Base-by-base conservation (phyloP, 1,284 basidiomycete genomes). In the Cronartium quercuum region DNA sequence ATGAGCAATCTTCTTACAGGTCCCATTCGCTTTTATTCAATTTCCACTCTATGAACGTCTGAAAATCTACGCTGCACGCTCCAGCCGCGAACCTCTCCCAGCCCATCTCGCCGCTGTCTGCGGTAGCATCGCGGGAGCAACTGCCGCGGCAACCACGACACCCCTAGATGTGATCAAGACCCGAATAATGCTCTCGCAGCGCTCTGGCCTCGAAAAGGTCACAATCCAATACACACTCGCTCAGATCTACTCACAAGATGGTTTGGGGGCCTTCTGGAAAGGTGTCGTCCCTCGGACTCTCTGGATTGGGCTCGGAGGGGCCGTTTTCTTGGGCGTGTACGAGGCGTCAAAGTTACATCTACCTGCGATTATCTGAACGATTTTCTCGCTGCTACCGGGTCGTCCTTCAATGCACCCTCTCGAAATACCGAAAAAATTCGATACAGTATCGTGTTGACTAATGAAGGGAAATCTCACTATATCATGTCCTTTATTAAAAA, bases 81-180 rank as follows among this genome's bases (percentile, higher is more conserved):
- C 58, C 61, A 60, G 66, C 51, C 55, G 38, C 85, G 0, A 85
- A 92, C 4, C 87, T 86, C 68, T 88, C 89, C 1, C 88, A 90
- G 79, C 91, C 97, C 83, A 94, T 94, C 38, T 75, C 37, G 41
- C 65, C 0, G 95, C 94, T 0, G 80, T 90, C 1, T 98, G 95
- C 78, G 96, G 96, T 2, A 92, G 90, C 79, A 84, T 96, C 57
- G 91, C 96, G 0, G 96, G 96, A 13, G 93, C 90, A 0, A 85
- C 91, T 18, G 93, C 94, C 2, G 95, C 94, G 0, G 91, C 90
- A 0, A 79, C 90, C 51, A 98, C 96, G 0, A 98, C 96, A 0
- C 96, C 96, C 0, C 84, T 98, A 21, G 96, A 99, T 80, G 96
- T 98, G 2, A 86, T 97, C 75, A 98, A 98, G 83, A 99, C 95